Conservation (phyloP, 2,329 filamentous ascomycete species). For the Penicillium sp. region DNA sequence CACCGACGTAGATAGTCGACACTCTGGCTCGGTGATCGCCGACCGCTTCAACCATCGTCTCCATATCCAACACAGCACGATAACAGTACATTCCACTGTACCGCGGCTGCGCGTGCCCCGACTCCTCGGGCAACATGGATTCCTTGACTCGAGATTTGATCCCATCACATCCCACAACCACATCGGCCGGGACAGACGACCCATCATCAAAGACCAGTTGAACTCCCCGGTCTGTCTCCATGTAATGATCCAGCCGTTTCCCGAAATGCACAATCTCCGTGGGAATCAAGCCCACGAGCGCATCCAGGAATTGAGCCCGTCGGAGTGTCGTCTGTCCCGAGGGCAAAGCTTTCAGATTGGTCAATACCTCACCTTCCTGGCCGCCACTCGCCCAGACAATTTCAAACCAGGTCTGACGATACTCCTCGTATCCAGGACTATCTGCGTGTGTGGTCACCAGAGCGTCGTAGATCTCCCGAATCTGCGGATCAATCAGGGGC, state of each 20-base stretch:
- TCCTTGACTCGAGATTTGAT: slow-evolving; percentile 28
- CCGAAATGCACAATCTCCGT: slow-evolving; percentile 27
- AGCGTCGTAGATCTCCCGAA: slow-evolving; percentile 27
- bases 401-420: slow-evolving; percentile 30
- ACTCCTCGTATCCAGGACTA: slow-evolving; percentile 26
- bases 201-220: slow-evolving; percentile 29
- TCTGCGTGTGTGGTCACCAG: slow-evolving; percentile 31
- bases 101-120: slow-evolving; percentile 11
- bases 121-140: slow-evolving; percentile 22
- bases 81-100: slow-evolving; percentile 34
- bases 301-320: slow-evolving; percentile 31
- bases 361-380: slow-evolving; percentile 20
- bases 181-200: slow-evolving; percentile 21
- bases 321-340: slow-evolving; percentile 30
- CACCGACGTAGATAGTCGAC: slow-evolving; percentile 27
- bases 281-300: slow-evolving; percentile 28
- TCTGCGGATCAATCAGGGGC: slow-evolving; percentile 45
- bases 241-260: slow-evolving; percentile 24
- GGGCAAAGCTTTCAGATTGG: slow-evolving; percentile 27
- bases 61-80: slow-evolving; percentile 32
- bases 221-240: slow-evolving; percentile 12
- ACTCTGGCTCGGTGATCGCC: slow-evolving; percentile 28
- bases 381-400: slow-evolving; percentile 22
- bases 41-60: slow-evolving; percentile 27
- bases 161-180: slow-evolving; percentile 35